These are phyloP conservation scores for Lenzites betulinus DNA, from an alignment of 768 basidiomycete species.

Conservation along the genomic window DNA sequence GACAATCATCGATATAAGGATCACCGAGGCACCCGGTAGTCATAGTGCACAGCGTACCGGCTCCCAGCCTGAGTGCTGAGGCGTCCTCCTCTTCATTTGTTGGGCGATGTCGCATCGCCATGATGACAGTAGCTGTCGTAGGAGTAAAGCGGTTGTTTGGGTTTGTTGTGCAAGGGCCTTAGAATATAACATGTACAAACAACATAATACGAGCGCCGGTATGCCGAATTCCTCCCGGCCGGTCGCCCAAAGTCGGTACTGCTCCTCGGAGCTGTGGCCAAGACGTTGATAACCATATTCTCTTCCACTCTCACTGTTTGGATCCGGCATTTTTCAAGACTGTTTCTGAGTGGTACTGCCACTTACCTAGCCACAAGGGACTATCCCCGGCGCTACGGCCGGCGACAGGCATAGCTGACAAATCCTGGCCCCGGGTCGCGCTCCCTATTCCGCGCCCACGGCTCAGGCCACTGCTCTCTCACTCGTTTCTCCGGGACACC, in stretches of 20 bases:
- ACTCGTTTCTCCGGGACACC: slow-evolving; percentile 8
- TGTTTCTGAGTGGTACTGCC: no score
- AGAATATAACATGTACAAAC: slow-evolving; percentile 33
- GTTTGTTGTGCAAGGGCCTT: slow-evolving; percentile 38
- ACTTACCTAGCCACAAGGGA: no score
- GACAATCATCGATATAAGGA: background rate
- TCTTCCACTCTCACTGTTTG: no score
- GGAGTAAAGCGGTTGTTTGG: slow-evolving; percentile 18
- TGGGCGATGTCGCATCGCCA: slow-evolving; percentile 64
- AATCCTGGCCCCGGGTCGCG: slow-evolving; percentile 17
- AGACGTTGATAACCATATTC: no score
- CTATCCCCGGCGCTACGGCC: no score
- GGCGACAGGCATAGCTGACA: slow-evolving; percentile 16
- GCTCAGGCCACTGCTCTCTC: slow-evolving; percentile 15
- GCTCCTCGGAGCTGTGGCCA: background rate
- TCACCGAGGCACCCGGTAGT: background rate
- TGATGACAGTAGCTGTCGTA: slow-evolving; percentile 26
- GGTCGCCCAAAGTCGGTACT: background rate
- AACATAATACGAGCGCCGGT: background rate
- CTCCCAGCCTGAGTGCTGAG: slow-evolving; percentile 77
- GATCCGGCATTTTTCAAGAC: no score
- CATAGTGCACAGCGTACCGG: slow-evolving; percentile 44
- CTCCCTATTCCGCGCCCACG: slow-evolving; percentile 2
- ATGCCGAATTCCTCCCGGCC: no score
- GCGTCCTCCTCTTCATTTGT: slow-evolving; percentile 87